A percentile compares a stretch with the other conserved stretches of the same genome.
Evolutionary conservation across 2,329 filamentous ascomycete species (phyloP).

Genomic region (Aspergillus ochraceoroseus): DNA sequence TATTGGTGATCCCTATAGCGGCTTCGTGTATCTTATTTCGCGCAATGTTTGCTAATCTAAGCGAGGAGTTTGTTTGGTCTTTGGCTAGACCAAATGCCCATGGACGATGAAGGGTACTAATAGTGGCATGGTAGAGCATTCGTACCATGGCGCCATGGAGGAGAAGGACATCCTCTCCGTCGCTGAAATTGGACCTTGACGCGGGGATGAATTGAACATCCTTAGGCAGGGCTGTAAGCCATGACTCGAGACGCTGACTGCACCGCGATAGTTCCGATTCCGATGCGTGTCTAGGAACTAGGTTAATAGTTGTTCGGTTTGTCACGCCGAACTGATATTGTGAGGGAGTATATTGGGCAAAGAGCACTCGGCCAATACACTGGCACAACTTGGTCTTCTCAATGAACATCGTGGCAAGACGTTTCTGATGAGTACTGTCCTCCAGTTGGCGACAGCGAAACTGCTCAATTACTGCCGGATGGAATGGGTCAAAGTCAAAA

Average conservation of each 20-base stretch:
- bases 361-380: slow-evolving; percentile 77
- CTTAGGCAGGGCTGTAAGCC: slow-evolving; percentile 64
- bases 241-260: slow-evolving; percentile 68
- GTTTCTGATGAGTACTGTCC: slow-evolving; percentile 65
- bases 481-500: slow-evolving; percentile 66
- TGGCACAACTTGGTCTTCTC: slow-evolving; percentile 81
- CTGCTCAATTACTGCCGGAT: slow-evolving; percentile 61
- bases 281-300: slow-evolving; percentile 75
- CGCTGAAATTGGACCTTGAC: slow-evolving; percentile 54
- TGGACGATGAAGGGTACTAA: slow-evolving; percentile 82
- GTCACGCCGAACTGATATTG: slow-evolving; percentile 66
- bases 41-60: slow-evolving; percentile 63
- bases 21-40: slow-evolving; percentile 76
- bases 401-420: slow-evolving; percentile 78
- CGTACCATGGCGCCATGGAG: slow-evolving; percentile 77
- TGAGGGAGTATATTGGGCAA: slow-evolving; percentile 80
- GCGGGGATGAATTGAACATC: slow-evolving; percentile 65
- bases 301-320: slow-evolving; percentile 69
- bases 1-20: slow-evolving; percentile 72
- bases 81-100: slow-evolving; percentile 64
- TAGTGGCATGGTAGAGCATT: slow-evolving; percentile 84
- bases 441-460: slow-evolving; percentile 63
- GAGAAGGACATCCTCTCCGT: slow-evolving; percentile 46
- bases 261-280: slow-evolving; percentile 71
- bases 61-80: slow-evolving; percentile 43